Conservation (phyloP, 2,329 filamentous ascomycete species). For the Leptosphaerulina australis region DNA sequence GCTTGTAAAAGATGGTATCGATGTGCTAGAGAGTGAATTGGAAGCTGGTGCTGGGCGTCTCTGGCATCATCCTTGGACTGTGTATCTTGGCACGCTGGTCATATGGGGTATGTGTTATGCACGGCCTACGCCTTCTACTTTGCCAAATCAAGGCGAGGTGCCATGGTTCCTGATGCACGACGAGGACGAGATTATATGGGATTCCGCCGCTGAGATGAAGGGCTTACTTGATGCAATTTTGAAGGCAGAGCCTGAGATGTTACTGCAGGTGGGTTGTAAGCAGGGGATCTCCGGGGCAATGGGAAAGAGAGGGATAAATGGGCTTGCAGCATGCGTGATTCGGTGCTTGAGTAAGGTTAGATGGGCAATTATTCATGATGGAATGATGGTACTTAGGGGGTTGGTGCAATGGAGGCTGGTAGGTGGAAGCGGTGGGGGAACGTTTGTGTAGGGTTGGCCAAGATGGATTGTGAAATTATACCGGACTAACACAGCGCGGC, state of each 20-base stretch:
- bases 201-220: conserved; percentile 57
- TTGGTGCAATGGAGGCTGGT: conserved; percentile 50
- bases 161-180: conserved; percentile 23
- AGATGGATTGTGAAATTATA: not conserved
- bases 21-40: conserved; percentile 51
- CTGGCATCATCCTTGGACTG: conserved; percentile 67
- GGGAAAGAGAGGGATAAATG: conserved; percentile 58
- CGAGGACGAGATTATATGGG: conserved; percentile 59
- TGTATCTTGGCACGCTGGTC: conserved; percentile 64
- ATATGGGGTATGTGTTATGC: conserved; percentile 64
- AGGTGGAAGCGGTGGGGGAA: conserved; percentile 28
- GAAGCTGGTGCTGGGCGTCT: conserved; percentile 58
- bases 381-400: conserved; percentile 61
- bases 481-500: conserved; percentile 4
- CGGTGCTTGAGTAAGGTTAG: conserved; percentile 62
- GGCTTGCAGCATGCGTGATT: conserved; percentile 62
- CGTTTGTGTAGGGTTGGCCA: conserved; percentile 4
- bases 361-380: conserved; percentile 68
- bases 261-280: conserved; percentile 22
- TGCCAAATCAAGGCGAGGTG: conserved; percentile 3
- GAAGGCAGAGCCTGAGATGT: conserved; percentile 48
- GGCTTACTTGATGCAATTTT: conserved; percentile 51
- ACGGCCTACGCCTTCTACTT: conserved; percentile 19
- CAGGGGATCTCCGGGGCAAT: conserved; percentile 47
- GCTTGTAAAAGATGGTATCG: conserved; percentile 58